A percentile compares a stretch with the other conserved stretches of the same genome.
Conservation (phyloP, 2,329 filamentous ascomycete genomes). For the Paecilomyces sp. region DNA sequence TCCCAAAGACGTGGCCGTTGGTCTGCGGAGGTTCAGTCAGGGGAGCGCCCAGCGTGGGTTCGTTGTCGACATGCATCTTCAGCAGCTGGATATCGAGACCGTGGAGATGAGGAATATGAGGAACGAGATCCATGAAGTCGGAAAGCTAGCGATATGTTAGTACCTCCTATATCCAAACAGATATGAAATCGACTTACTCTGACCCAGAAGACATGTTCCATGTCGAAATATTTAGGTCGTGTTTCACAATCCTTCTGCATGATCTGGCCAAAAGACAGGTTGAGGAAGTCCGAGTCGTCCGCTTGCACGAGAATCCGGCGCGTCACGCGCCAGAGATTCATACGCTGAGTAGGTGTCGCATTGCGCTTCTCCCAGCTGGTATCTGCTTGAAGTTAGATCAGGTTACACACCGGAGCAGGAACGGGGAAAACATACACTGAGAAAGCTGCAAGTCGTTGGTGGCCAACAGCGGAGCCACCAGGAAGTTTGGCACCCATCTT, state of each 20-base stretch:
- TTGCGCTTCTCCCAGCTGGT: constrained; percentile 40
- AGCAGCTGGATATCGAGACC: constrained; percentile 32
- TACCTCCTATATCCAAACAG: neutral
- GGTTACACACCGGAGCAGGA: neutral
- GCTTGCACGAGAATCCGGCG: constrained; percentile 38
- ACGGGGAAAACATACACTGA: constrained; percentile 26
- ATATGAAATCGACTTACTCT: constrained; percentile 26
- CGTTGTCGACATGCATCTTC: constrained; percentile 34
- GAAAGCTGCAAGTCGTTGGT: constrained; percentile 44
- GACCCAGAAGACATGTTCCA: constrained; percentile 47
- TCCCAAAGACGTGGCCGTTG: constrained; percentile 22
- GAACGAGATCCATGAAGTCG: constrained; percentile 44
- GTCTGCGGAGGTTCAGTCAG: constrained; percentile 13
- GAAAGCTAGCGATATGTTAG: constrained; percentile 28
- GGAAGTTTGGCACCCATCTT: constrained; percentile 43
- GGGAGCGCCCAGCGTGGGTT: constrained; percentile 18
- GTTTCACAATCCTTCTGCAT: constrained; percentile 36
- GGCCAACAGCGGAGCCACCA: constrained; percentile 41
- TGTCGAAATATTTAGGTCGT: constrained; percentile 40
- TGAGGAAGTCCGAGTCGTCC: constrained; percentile 29
- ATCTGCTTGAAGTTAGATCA: constrained; percentile 19
- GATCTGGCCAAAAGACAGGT: constrained; percentile 31
- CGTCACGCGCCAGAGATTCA: constrained; percentile 42
- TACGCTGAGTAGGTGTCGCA: constrained; percentile 35
- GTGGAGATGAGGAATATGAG: constrained; percentile 41